phyloP scores from a whole-genome alignment of 352 stramenopile genomes.

The Pythium oligandrum region DNA sequence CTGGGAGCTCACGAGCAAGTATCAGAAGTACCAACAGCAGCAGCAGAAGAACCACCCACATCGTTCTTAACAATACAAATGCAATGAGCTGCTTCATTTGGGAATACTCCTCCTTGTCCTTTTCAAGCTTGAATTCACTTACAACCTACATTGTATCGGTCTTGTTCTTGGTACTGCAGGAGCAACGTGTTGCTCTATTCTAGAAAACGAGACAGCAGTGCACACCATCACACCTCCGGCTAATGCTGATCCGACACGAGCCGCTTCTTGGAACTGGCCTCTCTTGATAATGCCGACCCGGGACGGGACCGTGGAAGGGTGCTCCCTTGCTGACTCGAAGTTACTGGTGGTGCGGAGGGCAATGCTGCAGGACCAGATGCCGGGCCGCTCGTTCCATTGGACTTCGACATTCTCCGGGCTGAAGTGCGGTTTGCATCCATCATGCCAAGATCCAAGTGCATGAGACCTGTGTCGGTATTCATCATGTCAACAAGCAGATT shows the following conservation, averaged over 20 bases:
- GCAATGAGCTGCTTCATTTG: neutral
- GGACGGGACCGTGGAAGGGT: constrained; percentile 28
- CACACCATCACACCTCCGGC: too few relatives aligned
- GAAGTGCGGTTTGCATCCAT: constrained; percentile 29
- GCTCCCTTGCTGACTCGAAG: neutral
- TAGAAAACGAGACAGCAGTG: too few relatives aligned
- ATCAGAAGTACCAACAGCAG: constrained; percentile 77
- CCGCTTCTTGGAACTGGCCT: constrained; percentile 26
- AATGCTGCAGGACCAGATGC: neutral
- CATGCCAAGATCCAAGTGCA: constrained; percentile 74
- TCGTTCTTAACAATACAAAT: constrained; percentile 19
- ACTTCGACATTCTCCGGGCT: constrained; percentile 24
- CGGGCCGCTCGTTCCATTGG: constrained; percentile 1
- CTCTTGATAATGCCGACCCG: constrained; percentile 26
- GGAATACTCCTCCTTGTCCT: constrained; percentile 1
- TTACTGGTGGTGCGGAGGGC: neutral
- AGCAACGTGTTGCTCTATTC: too few relatives aligned
- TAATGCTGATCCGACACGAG: constrained; percentile 18
- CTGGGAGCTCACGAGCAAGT: constrained; percentile 84
- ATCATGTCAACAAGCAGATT: constrained; percentile 73
- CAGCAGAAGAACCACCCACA: constrained; percentile 16
- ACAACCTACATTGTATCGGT: too few relatives aligned
- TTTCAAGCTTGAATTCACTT: neutral
- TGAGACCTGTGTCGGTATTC: constrained; percentile 75
- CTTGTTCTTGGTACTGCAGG: too few relatives aligned